Conservation (phyloP, 306 rosid species). For the Sechiopsis laciniata region DNA sequence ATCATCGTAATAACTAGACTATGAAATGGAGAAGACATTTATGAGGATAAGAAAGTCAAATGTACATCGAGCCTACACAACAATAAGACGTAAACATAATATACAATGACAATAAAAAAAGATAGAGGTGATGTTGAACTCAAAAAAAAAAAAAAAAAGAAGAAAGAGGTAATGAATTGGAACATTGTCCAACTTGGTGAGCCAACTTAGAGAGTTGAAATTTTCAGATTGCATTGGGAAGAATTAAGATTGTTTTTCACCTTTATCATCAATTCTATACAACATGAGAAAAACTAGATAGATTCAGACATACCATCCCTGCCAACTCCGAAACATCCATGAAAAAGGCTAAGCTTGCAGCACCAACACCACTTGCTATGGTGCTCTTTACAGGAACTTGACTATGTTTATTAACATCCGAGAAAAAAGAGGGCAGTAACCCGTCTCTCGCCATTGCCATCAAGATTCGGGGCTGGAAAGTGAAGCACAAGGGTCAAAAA, state of each 20-base stretch:
- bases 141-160: neutral
- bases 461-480: conserved; percentile 50
- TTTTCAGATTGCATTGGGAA: neutral
- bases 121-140: too few species aligned
- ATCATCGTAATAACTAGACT: neutral
- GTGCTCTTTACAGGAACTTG: conserved; percentile 55
- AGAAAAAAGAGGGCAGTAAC: conserved; percentile 46
- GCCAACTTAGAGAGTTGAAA: neutral
- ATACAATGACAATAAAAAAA: too few species aligned
- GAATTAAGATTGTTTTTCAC: neutral
- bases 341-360: conserved; percentile 61
- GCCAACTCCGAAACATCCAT: conserved; percentile 86
- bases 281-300: neutral
- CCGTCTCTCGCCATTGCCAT: conserved; percentile 65
- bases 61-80: too few species aligned
- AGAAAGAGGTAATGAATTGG: neutral
- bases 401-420: conserved; percentile 34
- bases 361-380: conserved; percentile 62
- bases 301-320: conserved; percentile 63
- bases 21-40: too few species aligned
- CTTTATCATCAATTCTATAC: neutral
- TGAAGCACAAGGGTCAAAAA: neutral
- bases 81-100: too few species aligned
- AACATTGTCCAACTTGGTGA: neutral
- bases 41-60: too few species aligned